Evolutionary conservation across 2,329 filamentous ascomycete species (phyloP).

Genomic region (Fusarium odoratissimum): DNA sequence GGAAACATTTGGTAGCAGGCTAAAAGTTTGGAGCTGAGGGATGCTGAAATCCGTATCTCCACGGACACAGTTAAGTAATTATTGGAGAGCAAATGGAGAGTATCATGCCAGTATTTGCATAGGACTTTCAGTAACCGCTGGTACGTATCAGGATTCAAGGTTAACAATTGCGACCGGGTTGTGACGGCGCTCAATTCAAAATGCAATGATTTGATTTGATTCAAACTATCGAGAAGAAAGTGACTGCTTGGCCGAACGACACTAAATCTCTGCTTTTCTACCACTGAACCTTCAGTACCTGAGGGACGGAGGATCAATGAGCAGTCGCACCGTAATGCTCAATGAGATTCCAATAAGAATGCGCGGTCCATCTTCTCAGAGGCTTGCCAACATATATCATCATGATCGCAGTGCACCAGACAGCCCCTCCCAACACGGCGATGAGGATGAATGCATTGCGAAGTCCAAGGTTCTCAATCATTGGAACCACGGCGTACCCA

Average conservation of each 20-base stretch:
- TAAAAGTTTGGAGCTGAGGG: too few species aligned
- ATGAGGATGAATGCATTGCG: conserved; percentile 3
- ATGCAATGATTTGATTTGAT: too few species aligned
- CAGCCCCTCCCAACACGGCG: background rate
- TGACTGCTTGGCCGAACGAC: too few species aligned
- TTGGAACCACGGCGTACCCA: background rate
- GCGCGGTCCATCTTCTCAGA: background rate
- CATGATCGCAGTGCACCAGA: conserved; percentile 4
- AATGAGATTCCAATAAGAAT: conserved; percentile 1
- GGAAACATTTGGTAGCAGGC: background rate
- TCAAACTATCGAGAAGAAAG: background rate
- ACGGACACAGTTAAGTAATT: background rate
- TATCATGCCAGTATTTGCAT: too few species aligned
- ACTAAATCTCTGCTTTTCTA: background rate
- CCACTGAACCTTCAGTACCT: background rate
- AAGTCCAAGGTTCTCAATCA: background rate
- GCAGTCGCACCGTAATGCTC: background rate
- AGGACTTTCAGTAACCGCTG: background rate
- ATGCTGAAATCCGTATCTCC: background rate
- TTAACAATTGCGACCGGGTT: too few species aligned
- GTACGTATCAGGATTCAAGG: background rate
- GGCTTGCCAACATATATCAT: conserved; percentile 1
- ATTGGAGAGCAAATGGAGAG: background rate
- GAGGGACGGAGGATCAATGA: background rate
- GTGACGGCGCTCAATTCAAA: too few species aligned